Base-by-base conservation (phyloP, 371 early-diverging fungal genomes). In the Mortierella sp. region DNA sequence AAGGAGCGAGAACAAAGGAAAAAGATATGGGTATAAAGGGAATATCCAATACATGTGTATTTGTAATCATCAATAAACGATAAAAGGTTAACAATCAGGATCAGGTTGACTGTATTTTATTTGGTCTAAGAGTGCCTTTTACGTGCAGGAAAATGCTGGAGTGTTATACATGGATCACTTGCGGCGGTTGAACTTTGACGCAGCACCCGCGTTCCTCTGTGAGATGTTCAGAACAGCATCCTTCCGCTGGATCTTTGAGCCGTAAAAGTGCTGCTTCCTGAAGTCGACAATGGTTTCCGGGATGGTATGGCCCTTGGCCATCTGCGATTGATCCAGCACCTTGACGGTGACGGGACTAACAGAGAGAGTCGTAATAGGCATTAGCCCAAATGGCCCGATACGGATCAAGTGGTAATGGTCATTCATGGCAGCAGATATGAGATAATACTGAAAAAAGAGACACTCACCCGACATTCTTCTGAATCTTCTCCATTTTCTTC, bases 331-430 rank as follows among this genome's bases (percentile, higher is more conserved):
- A 9, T 76, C 69, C 46, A 76, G n/a, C 2, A 70, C 78, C 62
- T 76, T 76, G 42, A 76, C 78, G 1, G 78, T 76, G 6, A 76
- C 78, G 23, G 78, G 78, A 32, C 78, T 76, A 67, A 34, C 44
- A 31, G 27, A 24, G 19, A 31, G 4, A 50, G 5, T 37, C 5
- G 2, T 11, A 26, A 39, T 26, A 3, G 27, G 23, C 11, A 4
- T 21, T 12, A 41, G 12, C 2, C n/a, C 12, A 24, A 2, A 32
- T 42, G 39, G 17, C 27, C 14, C 37, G 23, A 47, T 17, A 21
- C 21, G 9, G 14, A 15, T 14, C 28, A 9, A 11, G 42, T 32
- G 21, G 7, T 17, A 37, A 6, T 21, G 2, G 17, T 21, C 6
- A n/a, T 11, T 43, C 15, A 39, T 30, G 42, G 17, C 11, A 26